Evolutionary conservation across 2,329 filamentous ascomycete species (phyloP), one percentile per base, ranked within the genome.

Genomic region (Pleomassaria siparia): DNA sequence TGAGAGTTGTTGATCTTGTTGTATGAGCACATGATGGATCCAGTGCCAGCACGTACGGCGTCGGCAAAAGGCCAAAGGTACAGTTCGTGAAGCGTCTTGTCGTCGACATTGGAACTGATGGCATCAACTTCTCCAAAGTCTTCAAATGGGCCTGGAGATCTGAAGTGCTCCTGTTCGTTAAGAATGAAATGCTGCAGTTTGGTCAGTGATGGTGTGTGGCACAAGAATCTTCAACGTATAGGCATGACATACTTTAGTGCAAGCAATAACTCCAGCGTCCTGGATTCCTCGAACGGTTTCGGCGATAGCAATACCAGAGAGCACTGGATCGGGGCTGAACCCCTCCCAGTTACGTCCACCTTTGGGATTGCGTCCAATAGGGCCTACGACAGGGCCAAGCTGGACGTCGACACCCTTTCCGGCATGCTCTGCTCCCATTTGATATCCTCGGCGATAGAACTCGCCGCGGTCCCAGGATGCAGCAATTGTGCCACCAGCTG

Each of bases 1-100:
- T 90, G 90, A 7, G 84, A 89, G 70, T 89, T 89, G 74, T 95
- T 95, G 70, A 91, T 66, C 62, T 88, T 86, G 61, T 89, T 84
- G 74, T 90, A 90, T 0, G 84, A 83, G 66, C 78, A 80, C 78
- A 79, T 79, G 63, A 79, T 74, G 10, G 72, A 65, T 5, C 72
- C 76, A 46, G 76, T 78, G 28, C 76, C 76, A 28, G 76, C 76
- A 25, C 73, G 72, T 28, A 79, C 71, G 21, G 76, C 76, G 53
- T 79, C 76, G 4, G 76, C 76, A 47, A 79, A 79, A 2, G 76
- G 76, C 80, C 82, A 85, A 16, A 85, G 74, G 64, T 85, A 85
- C 22, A 85, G 61, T 65, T 84, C 81, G 61, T 84, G 80, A 70
- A 86, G 76, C 5, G 83, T 84, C 54, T 79, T 78, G 66, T 86